Percentiles rank a stretch among this genome's conserved stretches.
phyloP scores from a whole-genome alignment of 139 green algal genomes.

The Picochlorum costavermella region DNA sequence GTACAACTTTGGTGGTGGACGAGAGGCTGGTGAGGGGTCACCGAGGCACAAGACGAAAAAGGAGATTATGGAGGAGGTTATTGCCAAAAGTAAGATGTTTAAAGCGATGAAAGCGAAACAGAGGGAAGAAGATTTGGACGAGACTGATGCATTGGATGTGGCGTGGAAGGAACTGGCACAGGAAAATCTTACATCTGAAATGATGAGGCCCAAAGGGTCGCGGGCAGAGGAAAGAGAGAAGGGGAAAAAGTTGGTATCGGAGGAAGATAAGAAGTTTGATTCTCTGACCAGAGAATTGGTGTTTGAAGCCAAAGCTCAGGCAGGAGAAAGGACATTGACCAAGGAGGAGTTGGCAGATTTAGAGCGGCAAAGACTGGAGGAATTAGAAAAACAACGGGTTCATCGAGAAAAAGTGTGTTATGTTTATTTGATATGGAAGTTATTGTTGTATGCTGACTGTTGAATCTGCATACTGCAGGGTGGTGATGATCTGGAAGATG shows the following conservation, averaged over 20 bases:
- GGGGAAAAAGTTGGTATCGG: not conserved
- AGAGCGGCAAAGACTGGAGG: slow-evolving; percentile 52
- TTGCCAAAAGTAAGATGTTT: slow-evolving; percentile 84
- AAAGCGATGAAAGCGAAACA: slow-evolving; percentile 67
- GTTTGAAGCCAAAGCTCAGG: slow-evolving; percentile 58
- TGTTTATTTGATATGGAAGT: slow-evolving; percentile 14
- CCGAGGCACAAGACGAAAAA: slow-evolving; percentile 18
- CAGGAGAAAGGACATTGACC: slow-evolving; percentile 49
- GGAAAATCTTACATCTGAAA: not conserved
- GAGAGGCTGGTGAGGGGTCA: not conserved
- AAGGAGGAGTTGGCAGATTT: slow-evolving; percentile 59
- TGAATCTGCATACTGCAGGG: not conserved
- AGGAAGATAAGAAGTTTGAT: slow-evolving; percentile 63
- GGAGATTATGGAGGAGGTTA: slow-evolving; percentile 97
- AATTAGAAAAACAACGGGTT: slow-evolving; percentile 59
- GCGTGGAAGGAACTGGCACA: slow-evolving; percentile 50
- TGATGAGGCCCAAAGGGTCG: slow-evolving; percentile 23
- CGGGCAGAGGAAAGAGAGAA: slow-evolving; percentile 13
- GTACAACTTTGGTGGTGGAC: slow-evolving; percentile 26
- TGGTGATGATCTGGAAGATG: slow-evolving; percentile 23
- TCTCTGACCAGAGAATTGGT: slow-evolving; percentile 51
- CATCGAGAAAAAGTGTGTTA: slow-evolving; percentile 48
- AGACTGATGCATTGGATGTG: slow-evolving; percentile 65
- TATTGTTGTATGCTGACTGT: not conserved
- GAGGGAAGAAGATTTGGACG: slow-evolving; percentile 76